Percentiles rank a stretch among this genome's conserved stretches.
phyloP scores from a whole-genome alignment of 164 flowering plant genomes.

The Paratinospora sagittata region DNA sequence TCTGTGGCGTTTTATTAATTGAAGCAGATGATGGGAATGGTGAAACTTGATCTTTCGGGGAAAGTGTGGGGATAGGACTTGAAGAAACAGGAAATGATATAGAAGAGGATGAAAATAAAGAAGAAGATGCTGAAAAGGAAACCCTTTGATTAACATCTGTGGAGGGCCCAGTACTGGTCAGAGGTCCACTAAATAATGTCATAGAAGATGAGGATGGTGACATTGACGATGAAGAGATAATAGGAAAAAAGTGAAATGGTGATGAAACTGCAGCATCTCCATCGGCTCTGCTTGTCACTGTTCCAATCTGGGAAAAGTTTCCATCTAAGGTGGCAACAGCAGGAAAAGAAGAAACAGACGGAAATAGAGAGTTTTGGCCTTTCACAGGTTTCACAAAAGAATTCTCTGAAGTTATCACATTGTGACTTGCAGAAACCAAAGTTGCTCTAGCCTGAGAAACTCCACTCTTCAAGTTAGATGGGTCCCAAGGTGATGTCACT shows the following conservation, averaged over 20 bases:
- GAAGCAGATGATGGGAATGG: constrained; percentile 16
- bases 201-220: no score
- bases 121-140: no score
- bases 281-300: constrained; percentile 20
- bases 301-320: constrained; percentile 17
- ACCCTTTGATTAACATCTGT: no score
- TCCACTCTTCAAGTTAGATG: no score
- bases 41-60: constrained; percentile 14
- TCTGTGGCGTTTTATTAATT: no score
- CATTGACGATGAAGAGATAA: no score
- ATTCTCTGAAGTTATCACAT: constrained; percentile 13
- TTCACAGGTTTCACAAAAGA: constrained; percentile 13
- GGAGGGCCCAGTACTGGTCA: no score
- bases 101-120: no score
- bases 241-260: not conserved
- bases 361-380: constrained; percentile 13
- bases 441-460: no score
- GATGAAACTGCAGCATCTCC: constrained; percentile 19
- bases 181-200: no score
- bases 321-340: constrained; percentile 14
- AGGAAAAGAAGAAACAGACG: constrained; percentile 16
- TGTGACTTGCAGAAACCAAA: constrained; percentile 20
- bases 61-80: constrained; percentile 20
- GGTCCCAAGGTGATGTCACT: no score
- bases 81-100: constrained; percentile 20